phyloP scores from a whole-genome alignment of 208 protist genomes.

The Crithidia bombi region DNA sequence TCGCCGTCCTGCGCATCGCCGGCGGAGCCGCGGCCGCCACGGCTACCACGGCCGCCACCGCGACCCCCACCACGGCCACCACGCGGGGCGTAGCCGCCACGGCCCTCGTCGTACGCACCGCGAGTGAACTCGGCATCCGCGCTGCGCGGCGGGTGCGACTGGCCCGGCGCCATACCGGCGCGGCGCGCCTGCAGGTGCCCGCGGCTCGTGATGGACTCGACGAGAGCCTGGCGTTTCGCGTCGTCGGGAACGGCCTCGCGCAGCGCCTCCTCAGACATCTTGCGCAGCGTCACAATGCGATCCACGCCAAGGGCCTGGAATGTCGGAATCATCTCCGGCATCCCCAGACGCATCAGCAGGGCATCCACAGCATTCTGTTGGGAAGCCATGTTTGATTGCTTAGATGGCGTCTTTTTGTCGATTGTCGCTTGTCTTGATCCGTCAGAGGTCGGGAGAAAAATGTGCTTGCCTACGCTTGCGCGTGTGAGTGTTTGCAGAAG shows the following conservation, averaged over 20 bases:
- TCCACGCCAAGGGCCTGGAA: conserved; percentile 79
- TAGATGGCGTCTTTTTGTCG: background rate
- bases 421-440: background rate
- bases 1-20: conserved; percentile 17
- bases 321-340: conserved; percentile 68
- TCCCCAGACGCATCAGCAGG: conserved; percentile 78
- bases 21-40: conserved; percentile 31
- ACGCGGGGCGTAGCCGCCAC: conserved; percentile 34
- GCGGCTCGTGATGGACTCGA: conserved; percentile 79
- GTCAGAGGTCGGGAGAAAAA: background rate
- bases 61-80: conserved; percentile 43
- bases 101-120: conserved; percentile 29
- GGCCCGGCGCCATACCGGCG: conserved; percentile 23
- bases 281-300: conserved; percentile 74
- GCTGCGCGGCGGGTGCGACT: conserved; percentile 50
- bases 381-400: conserved; percentile 16
- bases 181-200: conserved; percentile 57
- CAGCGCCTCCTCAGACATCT: conserved; percentile 72
- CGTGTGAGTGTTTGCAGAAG: background rate
- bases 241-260: conserved; percentile 75
- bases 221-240: conserved; percentile 61
- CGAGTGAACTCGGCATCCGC: conserved; percentile 42
- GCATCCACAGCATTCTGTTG: conserved; percentile 68
- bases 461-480: background rate
- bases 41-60: conserved; percentile 39